Conservation (phyloP, 495 filamentous ascomycete genomes). For the Lophiostoma macrostomum region DNA sequence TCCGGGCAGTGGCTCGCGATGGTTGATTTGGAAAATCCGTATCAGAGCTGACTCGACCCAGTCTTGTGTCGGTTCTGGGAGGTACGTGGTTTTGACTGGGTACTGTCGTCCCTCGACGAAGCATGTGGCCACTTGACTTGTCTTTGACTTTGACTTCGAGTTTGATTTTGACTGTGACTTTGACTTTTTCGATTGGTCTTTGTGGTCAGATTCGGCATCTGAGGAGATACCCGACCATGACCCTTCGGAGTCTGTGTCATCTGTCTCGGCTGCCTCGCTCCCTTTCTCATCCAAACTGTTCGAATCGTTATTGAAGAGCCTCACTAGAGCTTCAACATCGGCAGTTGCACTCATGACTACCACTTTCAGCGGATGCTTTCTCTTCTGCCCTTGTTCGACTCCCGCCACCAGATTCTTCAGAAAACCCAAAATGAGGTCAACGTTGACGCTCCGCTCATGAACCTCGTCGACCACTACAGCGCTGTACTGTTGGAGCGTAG, state of each 20-base stretch:
- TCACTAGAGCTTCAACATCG: constrained; percentile 71
- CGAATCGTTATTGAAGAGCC: constrained; percentile 60
- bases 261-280: neutral
- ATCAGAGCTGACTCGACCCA: constrained; percentile 79
- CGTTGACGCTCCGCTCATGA: constrained; percentile 94
- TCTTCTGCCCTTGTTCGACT: constrained; percentile 49
- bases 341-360: constrained; percentile 97
- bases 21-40: constrained; percentile 84
- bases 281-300: neutral
- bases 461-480: constrained; percentile 94
- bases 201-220: neutral
- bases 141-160: neutral
- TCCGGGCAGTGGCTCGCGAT: constrained; percentile 81
- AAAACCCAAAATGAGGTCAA: constrained; percentile 86
- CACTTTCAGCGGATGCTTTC: constrained; percentile 69
- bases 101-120: constrained; percentile 86
- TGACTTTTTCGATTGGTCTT: neutral
- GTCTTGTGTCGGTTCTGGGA: constrained; percentile 73
- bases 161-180: neutral
- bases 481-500: constrained; percentile 77
- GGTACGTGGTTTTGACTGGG: constrained; percentile 75
- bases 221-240: neutral
- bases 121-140: constrained; percentile 51
- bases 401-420: constrained; percentile 68
- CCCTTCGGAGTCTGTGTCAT: neutral